A percentile compares a stretch with the other conserved stretches of the same genome.
Conservation (phyloP, 306 rosid species). For the Begonia peltatifolia region DNA sequence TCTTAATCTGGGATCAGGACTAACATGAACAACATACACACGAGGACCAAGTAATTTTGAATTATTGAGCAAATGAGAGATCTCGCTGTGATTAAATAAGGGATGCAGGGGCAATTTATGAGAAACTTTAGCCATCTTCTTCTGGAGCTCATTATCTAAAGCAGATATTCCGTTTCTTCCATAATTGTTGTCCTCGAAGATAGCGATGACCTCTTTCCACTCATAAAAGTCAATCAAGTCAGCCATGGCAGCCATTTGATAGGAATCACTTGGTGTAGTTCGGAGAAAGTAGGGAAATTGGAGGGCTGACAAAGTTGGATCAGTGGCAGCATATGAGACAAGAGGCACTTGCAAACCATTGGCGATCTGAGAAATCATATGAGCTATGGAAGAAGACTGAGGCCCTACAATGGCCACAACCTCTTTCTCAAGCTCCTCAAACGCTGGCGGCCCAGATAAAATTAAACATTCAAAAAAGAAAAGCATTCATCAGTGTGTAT, state of each 20-base stretch:
- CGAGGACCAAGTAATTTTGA: constrained; percentile 64
- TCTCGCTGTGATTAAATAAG: constrained; percentile 28
- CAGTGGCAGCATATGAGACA: constrained; percentile 82
- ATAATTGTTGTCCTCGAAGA: constrained; percentile 67
- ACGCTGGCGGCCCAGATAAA: constrained; percentile 30
- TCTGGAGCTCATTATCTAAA: constrained; percentile 58
- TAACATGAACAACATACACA: constrained; percentile 69
- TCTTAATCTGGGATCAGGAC: constrained; percentile 57
- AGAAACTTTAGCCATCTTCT: constrained; percentile 33
- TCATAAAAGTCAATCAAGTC: constrained; percentile 45
- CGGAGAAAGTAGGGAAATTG: constrained; percentile 84
- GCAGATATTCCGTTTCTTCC: constrained; percentile 80
- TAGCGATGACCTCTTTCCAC: constrained; percentile 74
- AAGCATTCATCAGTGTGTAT: no score
- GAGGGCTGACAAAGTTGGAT: constrained; percentile 78
- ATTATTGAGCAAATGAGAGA: constrained; percentile 40
- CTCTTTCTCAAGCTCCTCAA: constrained; percentile 60
- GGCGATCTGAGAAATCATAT: constrained; percentile 60
- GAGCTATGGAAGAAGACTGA: constrained; percentile 75
- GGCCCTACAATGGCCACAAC: constrained; percentile 74
- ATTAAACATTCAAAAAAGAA: no score
- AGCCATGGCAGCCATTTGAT: constrained; percentile 83
- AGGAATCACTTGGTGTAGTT: constrained; percentile 46
- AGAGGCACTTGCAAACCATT: constrained; percentile 82
- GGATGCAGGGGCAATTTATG: constrained; percentile 49